These are phyloP conservation scores for Fusarium redolens DNA, from an alignment of 2,329 filamentous ascomycete species.

Conservation along the genomic window DNA sequence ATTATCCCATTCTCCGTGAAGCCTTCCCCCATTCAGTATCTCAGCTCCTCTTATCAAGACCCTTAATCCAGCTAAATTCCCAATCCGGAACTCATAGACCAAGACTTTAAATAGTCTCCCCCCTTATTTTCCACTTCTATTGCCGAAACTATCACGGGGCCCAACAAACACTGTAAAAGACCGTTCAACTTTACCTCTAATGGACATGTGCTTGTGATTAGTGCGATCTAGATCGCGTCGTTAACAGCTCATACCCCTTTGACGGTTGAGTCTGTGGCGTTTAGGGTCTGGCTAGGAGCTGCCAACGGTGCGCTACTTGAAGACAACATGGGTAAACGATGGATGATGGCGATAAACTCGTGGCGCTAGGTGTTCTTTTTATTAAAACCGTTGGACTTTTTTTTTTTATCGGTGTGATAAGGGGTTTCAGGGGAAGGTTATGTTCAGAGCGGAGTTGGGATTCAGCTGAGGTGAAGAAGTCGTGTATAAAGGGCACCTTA, in stretches of 20 bases:
- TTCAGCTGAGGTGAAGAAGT: not conserved
- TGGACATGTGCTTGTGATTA: not conserved
- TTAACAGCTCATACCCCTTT: constrained; percentile 1
- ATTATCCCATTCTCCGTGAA: fast-evolving
- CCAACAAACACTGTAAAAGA: not conserved
- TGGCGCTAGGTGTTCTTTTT: not conserved
- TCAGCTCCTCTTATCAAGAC: not conserved
- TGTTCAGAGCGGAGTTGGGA: too few relatives aligned
- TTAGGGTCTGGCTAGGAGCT: constrained; percentile 13
- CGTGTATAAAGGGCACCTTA: constrained; percentile 9
- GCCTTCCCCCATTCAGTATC: not conserved
- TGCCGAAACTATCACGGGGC: not conserved
- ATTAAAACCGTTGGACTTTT: not conserved
- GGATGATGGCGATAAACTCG: constrained; percentile 17
- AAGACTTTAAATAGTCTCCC: constrained; percentile 16
- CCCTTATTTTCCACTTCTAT: not conserved
- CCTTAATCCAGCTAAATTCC: not conserved
- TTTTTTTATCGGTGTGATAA: not conserved
- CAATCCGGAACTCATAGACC: constrained; percentile 10
- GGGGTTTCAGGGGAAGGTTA: not conserved
- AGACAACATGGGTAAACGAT: not conserved
- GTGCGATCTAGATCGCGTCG: constrained; percentile 16
- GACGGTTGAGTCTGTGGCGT: constrained; percentile 30
- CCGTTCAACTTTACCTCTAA: not conserved
- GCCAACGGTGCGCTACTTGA: constrained; percentile 6